Base-by-base conservation (phyloP, 2,329 filamentous ascomycete genomes). In the Fusarium brevicatenulatum region DNA sequence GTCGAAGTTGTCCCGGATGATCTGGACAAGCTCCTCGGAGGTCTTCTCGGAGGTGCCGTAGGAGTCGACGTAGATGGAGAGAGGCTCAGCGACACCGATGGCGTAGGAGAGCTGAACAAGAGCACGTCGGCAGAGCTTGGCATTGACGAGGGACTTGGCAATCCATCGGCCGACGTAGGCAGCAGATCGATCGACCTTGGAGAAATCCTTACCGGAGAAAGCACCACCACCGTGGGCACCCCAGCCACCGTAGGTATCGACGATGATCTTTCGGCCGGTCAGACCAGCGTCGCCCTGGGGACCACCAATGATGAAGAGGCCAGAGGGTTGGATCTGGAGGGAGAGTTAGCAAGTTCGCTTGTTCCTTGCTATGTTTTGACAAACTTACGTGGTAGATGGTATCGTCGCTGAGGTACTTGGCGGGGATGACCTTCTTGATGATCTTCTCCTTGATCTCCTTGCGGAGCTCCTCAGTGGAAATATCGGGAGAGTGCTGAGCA, bases 121-220 rank as follows among this genome's bases (percentile, higher is more conserved):
- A 72, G 91, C 93, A 84, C 96, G 95, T 81, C 96, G 95, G 80
- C 93, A 93, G 72, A 99, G 92, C 80, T 93, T 92, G 79, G 95
- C 93, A 80, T 91, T 86, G 78, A 99, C 94, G 76, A 99, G 91
- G 46, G 96, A 99, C 91, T 99, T 99, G 87, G 96, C 96, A 84
- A 99, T 95, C 96, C 96, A 99, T 84, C 96, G 95, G 78, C 90
- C 95, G 78, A 98, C 91, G 88, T 99, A 99, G 81, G 96, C 96
- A 77, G 96, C 96, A 60, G 96, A 98, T 80, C 96, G 94, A 84
- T 99, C 96, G 86, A 99, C 96, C 91, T 99, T 99, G 90, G 95
- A 98, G 91, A 98, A 99, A 86, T 99, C 96, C 92, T 99, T 99
- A 82, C 96, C 96, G 81, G 96, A 98, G 93, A 99, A 99, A 85